Evolutionary conservation across 768 basidiomycete genomes (phyloP), one percentile per base, ranked within the genome.

Genomic region (Boletus huronensis): DNA sequence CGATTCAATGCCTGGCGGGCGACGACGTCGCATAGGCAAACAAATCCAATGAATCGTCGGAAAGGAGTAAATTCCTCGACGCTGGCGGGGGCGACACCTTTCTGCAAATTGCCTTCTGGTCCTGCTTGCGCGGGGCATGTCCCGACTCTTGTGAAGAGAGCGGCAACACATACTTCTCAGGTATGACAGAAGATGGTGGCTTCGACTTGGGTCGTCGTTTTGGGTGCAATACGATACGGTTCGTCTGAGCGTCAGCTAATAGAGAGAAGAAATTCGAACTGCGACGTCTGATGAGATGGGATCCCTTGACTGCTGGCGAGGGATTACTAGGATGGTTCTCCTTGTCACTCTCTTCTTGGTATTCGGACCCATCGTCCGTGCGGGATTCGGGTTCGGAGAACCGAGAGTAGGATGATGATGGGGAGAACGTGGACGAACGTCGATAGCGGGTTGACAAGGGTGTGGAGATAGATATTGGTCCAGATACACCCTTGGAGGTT

Each of bases 11-110:
- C 42, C 60, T 62, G 9, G 45, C 25, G 2, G 71, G 66, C 0
- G 74, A 72, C 17, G 71, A 71, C 40, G 61, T 65, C 28, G 61
- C 52, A 56, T 64, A 72, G 19, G 76, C 72, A 63, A 82, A 81
- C 52, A 82, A 65, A 66, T 82, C 71, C 58, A 82, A 64, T 6
- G 74, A 73, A 58, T 82, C 81, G 47, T 82, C 80, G 11, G 81
- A 82, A 40, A 60, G 50, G 16, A 62, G 51, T 46, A 68, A 44
- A 56, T 47, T 42, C 46, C 42, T 26, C n/a, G 51, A 29, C 3
- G 32, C 41, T 19, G 35, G 45, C 9, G 45, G 41, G 9, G 34
- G 39, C 0, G 40, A 44, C 14, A 16, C 48, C 36, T n/a, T 58
- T 50, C 50, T 54, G 39, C 21, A 34, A 25, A 40, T 40, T 32